Percentiles rank a stretch among this genome's conserved stretches.
Conservation (phyloP, 495 filamentous ascomycete species). For the Penicillium riverlandense region DNA sequence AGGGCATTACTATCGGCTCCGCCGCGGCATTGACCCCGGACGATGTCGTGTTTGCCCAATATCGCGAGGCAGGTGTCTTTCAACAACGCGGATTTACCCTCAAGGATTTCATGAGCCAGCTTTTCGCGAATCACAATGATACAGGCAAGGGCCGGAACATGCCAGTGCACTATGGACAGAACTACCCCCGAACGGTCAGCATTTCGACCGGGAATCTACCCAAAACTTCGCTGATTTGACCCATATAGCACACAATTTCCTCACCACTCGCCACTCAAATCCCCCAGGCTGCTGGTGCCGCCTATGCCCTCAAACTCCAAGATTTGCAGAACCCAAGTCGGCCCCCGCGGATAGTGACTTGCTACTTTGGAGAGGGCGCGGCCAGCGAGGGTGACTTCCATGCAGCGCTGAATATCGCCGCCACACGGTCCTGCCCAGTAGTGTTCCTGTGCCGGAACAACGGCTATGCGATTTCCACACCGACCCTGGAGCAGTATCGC, state of each 20-base stretch:
- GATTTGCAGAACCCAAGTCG: constrained; percentile 60
- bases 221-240: constrained; percentile 1
- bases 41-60: constrained; percentile 92
- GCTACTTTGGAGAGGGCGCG: constrained; percentile 97
- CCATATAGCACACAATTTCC: constrained; percentile 75
- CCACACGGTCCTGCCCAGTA: constrained; percentile 83
- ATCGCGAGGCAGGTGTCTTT: constrained; percentile 88
- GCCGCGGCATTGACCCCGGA: constrained; percentile 72
- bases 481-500: constrained; percentile 92
- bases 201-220: not conserved
- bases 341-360: constrained; percentile 66
- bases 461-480: constrained; percentile 91
- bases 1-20: constrained; percentile 84
- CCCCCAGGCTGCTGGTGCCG: constrained; percentile 87
- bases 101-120: constrained; percentile 86
- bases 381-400: constrained; percentile 98
- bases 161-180: constrained; percentile 93
- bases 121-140: constrained; percentile 86
- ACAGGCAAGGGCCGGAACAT: constrained; percentile 83
- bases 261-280: constrained; percentile 93
- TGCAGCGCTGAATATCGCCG: constrained; percentile 91
- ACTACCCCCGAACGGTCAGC: constrained; percentile 70
- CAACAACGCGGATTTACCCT: constrained; percentile 83
- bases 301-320: constrained; percentile 90
- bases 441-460: constrained; percentile 98